Evolutionary conservation across 495 filamentous ascomycete species (phyloP).

Genomic region (Astrocystis sublimbata): DNA sequence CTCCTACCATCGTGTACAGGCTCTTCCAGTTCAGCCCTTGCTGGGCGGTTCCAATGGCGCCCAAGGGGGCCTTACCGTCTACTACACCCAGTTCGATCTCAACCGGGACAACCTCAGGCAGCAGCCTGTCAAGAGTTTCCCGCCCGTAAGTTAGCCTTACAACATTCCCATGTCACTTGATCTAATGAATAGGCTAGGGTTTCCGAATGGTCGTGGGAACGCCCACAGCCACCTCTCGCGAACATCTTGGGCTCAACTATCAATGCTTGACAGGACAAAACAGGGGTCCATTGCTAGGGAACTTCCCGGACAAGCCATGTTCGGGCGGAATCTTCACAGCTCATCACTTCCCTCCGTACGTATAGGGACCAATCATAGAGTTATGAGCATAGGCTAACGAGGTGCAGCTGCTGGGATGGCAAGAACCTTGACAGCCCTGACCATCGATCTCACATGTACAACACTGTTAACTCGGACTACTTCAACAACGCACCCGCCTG

Average conservation of each 20-base stretch:
- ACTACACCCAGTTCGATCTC: conserved; percentile 55
- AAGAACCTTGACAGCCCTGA: conserved; percentile 60
- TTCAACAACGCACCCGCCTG: conserved; percentile 47
- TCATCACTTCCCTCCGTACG: conserved; percentile 54
- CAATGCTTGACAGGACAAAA: conserved; percentile 49
- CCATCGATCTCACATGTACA: conserved; percentile 58
- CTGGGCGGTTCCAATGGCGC: conserved; percentile 44
- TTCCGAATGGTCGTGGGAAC: conserved; percentile 58
- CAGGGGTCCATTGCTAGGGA: conserved; percentile 43
- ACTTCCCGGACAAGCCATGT: conserved; percentile 49
- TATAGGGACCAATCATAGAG: neutral
- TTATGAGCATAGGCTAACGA: conserved; percentile 2
- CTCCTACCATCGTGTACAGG: conserved; percentile 52
- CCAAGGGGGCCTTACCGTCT: conserved; percentile 55
- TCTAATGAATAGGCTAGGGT: conserved; percentile 34
- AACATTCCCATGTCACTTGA: neutral
- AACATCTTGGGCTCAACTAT: conserved; percentile 46
- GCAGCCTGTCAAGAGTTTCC: conserved; percentile 46
- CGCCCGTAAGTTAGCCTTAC: conserved; percentile 37
- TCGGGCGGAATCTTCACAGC: conserved; percentile 52
- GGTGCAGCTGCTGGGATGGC: conserved; percentile 56
- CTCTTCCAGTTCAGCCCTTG: conserved; percentile 31
- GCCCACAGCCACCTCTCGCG: conserved; percentile 37
- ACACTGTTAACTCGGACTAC: conserved; percentile 42
- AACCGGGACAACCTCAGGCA: conserved; percentile 44